phyloP scores from a whole-genome alignment of 163 green algal species.

The Volvox carteri region DNA sequence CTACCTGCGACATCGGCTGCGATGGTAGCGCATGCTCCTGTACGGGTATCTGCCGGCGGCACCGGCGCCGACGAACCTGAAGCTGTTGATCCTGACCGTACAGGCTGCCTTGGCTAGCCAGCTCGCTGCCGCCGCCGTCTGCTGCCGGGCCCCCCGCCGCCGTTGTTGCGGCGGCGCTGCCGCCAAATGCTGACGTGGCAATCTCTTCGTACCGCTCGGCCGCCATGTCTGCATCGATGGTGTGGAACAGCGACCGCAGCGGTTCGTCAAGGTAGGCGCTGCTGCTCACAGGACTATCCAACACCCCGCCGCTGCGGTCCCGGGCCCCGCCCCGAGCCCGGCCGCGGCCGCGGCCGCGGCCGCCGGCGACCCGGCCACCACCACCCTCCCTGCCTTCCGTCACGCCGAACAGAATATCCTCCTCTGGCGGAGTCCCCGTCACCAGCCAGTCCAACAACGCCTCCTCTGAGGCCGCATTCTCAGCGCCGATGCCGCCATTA shows the following conservation, averaged over 20 bases:
- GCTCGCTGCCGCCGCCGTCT: neutral
- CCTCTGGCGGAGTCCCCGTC: neutral
- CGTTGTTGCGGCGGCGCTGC: neutral
- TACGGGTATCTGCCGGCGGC: neutral
- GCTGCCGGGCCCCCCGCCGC: neutral
- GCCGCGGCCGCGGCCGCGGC: neutral
- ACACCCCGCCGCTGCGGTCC: neutral
- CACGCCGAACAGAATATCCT: neutral
- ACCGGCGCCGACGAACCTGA: neutral
- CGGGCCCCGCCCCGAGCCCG: neutral
- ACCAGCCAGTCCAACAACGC: neutral
- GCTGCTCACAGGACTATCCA: neutral
- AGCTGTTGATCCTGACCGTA: neutral
- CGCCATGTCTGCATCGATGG: conserved; percentile 6
- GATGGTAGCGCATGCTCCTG: neutral
- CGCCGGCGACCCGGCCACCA: neutral
- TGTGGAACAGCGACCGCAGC: neutral
- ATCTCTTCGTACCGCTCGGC: conserved; percentile 9
- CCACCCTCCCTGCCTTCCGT: neutral
- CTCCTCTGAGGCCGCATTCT: neutral
- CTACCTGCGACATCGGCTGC: too few species aligned
- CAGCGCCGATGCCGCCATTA: neutral
- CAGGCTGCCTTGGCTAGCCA: neutral
- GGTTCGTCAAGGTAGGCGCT: neutral
- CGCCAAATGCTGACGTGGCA: neutral